phyloP scores from a whole-genome alignment of 352 stramenopile genomes.

The Discostella stelligera region DNA sequence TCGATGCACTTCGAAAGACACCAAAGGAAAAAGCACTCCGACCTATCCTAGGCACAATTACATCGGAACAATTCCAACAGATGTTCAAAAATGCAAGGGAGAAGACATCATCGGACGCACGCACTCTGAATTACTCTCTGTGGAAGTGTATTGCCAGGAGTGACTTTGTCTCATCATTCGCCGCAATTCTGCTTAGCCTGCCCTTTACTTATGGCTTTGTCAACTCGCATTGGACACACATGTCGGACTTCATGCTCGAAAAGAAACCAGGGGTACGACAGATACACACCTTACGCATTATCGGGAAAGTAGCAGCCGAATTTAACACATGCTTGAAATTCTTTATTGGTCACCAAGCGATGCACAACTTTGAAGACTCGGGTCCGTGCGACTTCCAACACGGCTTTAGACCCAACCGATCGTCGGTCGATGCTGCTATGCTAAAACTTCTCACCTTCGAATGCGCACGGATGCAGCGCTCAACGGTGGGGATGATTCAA shows the following conservation, averaged over 20 bases:
- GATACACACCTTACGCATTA: no score
- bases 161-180: not conserved
- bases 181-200: conserved; percentile 4
- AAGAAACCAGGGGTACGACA: no score
- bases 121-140: not conserved
- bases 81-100: conserved; percentile 14
- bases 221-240: conserved; percentile 27
- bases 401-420: not conserved
- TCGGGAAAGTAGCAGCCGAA: conserved; percentile 38
- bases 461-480: not conserved
- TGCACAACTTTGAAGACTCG: conserved; percentile 6
- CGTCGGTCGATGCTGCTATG: conserved; percentile 9
- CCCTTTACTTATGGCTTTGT: conserved; percentile 16
- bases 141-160: conserved; percentile 5
- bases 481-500: not conserved
- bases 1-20: not conserved
- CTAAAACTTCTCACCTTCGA: conserved; percentile 17
- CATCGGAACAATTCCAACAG: conserved; percentile 8
- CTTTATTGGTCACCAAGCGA: conserved; percentile 4
- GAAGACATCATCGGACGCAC: conserved; percentile 21
- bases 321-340: conserved; percentile 20
- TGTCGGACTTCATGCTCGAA: conserved; percentile 31
- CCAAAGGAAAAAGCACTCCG: not conserved
- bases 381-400: conserved; percentile 11
- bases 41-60: conserved; percentile 4